Conservation (phyloP, 139 green algal genomes). For the Chlamydomonas eustigma region DNA sequence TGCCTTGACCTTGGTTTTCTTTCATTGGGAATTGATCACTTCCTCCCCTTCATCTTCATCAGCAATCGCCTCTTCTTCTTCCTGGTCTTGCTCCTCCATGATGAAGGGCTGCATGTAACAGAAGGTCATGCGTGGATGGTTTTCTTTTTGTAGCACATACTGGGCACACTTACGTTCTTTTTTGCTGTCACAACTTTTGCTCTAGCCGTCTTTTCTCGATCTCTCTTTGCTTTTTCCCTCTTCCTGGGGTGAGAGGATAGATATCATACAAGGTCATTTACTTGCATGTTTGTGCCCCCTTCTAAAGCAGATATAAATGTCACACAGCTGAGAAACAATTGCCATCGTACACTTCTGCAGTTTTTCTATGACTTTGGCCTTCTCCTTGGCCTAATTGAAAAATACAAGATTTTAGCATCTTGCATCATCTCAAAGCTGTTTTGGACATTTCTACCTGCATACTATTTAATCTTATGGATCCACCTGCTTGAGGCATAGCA, state of each 20-base stretch:
- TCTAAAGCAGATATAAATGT: slow-evolving; percentile 58
- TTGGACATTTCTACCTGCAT: neutral
- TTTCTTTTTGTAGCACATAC: no score
- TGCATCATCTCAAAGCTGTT: no score
- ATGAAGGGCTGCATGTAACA: no score
- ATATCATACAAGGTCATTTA: neutral
- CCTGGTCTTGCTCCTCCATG: no score
- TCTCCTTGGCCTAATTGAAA: slow-evolving; percentile 45
- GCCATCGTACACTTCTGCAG: slow-evolving; percentile 51
- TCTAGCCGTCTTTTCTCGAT: slow-evolving; percentile 14
- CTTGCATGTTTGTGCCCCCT: slow-evolving; percentile 17
- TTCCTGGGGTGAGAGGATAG: slow-evolving; percentile 45
- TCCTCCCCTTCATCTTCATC: no score
- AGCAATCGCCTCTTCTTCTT: no score
- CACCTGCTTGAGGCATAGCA: no score
- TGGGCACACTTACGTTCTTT: no score
- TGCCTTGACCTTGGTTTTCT: slow-evolving; percentile 35
- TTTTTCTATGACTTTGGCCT: slow-evolving; percentile 33
- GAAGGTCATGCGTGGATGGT: no score
- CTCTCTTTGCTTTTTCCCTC: slow-evolving; percentile 45
- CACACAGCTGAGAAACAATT: slow-evolving; percentile 49
- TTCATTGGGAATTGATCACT: neutral
- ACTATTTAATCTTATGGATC: neutral
- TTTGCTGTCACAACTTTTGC: no score
- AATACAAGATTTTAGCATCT: neutral